Evolutionary conservation across 805 yeast genomes (phyloP).

Genomic region (Lipomyces starkeyi): DNA sequence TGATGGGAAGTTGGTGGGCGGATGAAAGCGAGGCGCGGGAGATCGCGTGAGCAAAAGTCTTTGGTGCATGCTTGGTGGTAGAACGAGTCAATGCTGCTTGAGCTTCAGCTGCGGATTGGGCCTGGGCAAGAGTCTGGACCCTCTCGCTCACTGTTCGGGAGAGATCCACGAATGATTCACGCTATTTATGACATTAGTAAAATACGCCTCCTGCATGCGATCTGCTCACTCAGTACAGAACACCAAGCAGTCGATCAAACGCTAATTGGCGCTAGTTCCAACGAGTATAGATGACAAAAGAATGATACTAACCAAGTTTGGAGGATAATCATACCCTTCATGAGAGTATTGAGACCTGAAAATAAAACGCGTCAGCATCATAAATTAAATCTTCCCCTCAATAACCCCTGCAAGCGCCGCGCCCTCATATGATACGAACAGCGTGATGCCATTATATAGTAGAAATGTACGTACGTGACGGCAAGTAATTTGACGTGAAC

Average conservation of each 20-base stretch:
- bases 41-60: conserved; percentile 82
- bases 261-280: background rate
- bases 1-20: conserved; percentile 51
- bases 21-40: conserved; percentile 73
- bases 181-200: conserved; percentile 44
- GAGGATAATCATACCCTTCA: conserved; percentile 85
- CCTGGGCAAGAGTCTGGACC: conserved; percentile 70
- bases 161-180: conserved; percentile 76
- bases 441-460: conserved; percentile 36
- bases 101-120: conserved; percentile 79
- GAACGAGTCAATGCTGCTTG: conserved; percentile 69
- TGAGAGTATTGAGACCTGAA: conserved; percentile 61
- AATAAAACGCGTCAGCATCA: conserved; percentile 42
- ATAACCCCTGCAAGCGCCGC: background rate
- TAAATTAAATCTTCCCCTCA: conserved; percentile 12
- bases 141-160: conserved; percentile 69
- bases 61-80: conserved; percentile 63
- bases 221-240: background rate
- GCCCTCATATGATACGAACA: background rate
- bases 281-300: background rate
- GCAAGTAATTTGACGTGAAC: conserved; percentile 65
- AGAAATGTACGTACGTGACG: conserved; percentile 53
- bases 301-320: conserved; percentile 52
- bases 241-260: background rate
- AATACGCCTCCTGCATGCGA: background rate